Base-by-base conservation (phyloP, 129 eudicot species). In the Ambrosia artemisiifolia region DNA sequence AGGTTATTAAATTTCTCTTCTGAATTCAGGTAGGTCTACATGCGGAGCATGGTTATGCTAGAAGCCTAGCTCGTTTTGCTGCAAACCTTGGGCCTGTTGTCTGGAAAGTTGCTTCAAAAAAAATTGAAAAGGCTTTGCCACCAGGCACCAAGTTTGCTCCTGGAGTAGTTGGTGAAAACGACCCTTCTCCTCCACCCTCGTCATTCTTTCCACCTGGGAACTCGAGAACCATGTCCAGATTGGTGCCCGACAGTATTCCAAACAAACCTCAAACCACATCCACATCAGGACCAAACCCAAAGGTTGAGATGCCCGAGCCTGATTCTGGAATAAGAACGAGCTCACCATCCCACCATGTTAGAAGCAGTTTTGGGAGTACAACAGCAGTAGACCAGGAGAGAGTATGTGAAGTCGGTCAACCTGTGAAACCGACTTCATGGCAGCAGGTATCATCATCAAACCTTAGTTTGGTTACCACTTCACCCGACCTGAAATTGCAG, bases 21-120 rank as follows among this genome's bases (percentile, higher is more conserved):
- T 24, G 40, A 36, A 80, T 67, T 59, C 91, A 95, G 97, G 91
- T 91, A 12, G 97, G 96, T 67, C 80, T 91, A 48, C 96, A 88
- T 59, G 35, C 82, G 2, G 99, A 91, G 67, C 87, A 86, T 73
- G 89, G 90, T 50, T 95, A 95, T 77, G 96, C 97, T 49, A 87
- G 99, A 85, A 95, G 99, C 83, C 75, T 95, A 54, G 97, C 97
- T 33, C 89, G 93, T 19, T 95, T 82, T 76, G 99, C 99, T 11
- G 85, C 91, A 47, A 77, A 86, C 36, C 91, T 95, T 42, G 99
- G 99, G 43, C 99, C 99, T 3, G 82, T 86, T 47, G 96, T 79
- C 4, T 95, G 97, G 99, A 88, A 88, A 76, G 53, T 86, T 18
- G 99, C 99, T 40, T 83, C 97, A 1, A 86, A 79, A 76, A 95